Percentiles rank a stretch among this genome's conserved stretches.
Evolutionary conservation across 805 yeast species (phyloP).

Genomic region (Phaffomyces opuntiae): DNA sequence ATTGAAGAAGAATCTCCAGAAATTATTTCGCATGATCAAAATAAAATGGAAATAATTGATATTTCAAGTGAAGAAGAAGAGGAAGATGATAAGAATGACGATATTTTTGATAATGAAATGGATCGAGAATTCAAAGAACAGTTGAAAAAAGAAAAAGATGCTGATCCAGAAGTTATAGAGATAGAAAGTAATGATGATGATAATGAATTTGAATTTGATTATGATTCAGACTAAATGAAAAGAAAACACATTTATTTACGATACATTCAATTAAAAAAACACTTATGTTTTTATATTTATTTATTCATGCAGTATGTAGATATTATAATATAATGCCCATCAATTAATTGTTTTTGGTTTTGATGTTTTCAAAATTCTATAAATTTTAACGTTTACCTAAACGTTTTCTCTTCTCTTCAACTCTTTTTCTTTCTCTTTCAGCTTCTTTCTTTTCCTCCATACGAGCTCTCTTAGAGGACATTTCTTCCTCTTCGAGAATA

Average conservation of each 20-base stretch:
- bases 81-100: background rate
- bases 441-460: constrained; percentile 72
- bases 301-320: no score
- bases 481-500: constrained; percentile 72
- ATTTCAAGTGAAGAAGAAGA: no score
- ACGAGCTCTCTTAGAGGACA: constrained; percentile 61
- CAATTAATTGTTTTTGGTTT: no score
- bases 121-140: constrained; percentile 4
- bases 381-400: constrained; percentile 15
- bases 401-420: constrained; percentile 41
- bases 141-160: constrained; percentile 2
- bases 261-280: no score
- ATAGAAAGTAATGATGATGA: constrained; percentile 21
- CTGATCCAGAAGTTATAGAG: background rate
- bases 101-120: constrained; percentile 5
- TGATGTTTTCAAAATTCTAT: background rate
- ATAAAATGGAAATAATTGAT: no score
- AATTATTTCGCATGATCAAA: background rate
- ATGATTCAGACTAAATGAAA: constrained; percentile 26
- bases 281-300: background rate
- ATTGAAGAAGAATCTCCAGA: background rate
- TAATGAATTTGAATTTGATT: constrained; percentile 33
- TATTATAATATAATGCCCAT: no score
- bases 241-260: background rate
- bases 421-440: constrained; percentile 45